Percentiles rank a stretch among this genome's conserved stretches.
phyloP scores from a whole-genome alignment of 768 basidiomycete genomes.

The Lactifluus hygrophoroides region DNA sequence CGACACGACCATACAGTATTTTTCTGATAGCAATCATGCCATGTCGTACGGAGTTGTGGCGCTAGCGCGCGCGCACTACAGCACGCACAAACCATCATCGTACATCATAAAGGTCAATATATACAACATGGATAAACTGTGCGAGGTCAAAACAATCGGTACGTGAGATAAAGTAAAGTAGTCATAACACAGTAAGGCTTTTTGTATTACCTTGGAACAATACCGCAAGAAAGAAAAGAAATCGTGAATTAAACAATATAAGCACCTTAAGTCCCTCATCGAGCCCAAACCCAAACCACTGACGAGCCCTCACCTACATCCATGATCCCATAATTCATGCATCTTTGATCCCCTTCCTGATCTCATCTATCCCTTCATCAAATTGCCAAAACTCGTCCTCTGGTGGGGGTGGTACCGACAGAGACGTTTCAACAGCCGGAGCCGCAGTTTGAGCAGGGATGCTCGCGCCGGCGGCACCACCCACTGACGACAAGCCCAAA shows the following conservation, averaged over 20 bases:
- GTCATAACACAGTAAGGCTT: neutral
- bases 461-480: conserved; percentile 16
- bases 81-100: too few species aligned
- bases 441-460: neutral
- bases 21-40: too few species aligned
- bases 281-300: too few species aligned
- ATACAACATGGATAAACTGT: neutral
- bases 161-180: neutral
- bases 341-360: conserved; percentile 56
- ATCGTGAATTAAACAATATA: neutral
- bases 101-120: neutral
- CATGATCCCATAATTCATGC: conserved; percentile 1
- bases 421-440: neutral
- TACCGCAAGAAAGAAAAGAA: neutral
- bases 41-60: too few species aligned
- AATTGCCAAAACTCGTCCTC: conserved; percentile 49
- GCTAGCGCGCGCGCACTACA: too few species aligned
- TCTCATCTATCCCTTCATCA: conserved; percentile 71
- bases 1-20: too few species aligned
- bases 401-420: neutral
- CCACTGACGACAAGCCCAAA: conserved; percentile 19
- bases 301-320: too few species aligned
- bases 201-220: neutral
- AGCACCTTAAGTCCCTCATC: neutral
- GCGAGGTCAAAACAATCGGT: neutral